phyloP scores from a whole-genome alignment of 495 filamentous ascomycete species.

The Pseudevernia furfuracea region DNA sequence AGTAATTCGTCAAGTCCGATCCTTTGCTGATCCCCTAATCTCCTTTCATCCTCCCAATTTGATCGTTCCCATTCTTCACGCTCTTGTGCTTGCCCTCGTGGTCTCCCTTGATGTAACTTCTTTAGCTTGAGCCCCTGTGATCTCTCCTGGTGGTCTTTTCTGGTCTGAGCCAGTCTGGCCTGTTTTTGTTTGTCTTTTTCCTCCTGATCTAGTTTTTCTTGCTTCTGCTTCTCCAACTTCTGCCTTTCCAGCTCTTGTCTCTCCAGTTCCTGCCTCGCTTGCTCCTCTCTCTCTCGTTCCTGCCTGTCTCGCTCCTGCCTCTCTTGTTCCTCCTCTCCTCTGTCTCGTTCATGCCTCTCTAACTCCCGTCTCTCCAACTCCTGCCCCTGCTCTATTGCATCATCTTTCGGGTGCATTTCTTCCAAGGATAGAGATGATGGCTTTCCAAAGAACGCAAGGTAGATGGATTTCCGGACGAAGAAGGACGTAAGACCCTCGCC shows the following conservation, averaged over 20 bases:
- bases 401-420: slow-evolving; percentile 7
- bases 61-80: neutral
- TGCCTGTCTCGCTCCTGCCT: neutral
- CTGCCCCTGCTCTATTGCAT: neutral
- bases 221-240: neutral
- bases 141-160: neutral
- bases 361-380: neutral
- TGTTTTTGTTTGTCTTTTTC: neutral
- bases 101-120: neutral
- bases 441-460: no score
- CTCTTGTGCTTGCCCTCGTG: neutral
- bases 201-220: slow-evolving; percentile 1
- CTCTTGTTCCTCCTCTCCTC: neutral
- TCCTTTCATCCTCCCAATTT: neutral
- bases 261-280: neutral
- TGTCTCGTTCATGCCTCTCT: neutral
- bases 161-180: neutral
- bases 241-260: neutral
- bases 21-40: neutral
- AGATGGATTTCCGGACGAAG: no score
- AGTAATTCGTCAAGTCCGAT: slow-evolving; percentile 1
- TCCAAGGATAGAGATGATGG: slow-evolving; percentile 15
- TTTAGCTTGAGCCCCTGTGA: slow-evolving; percentile 1
- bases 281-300: neutral
- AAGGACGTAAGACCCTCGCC: no score